Conservation (phyloP, 306 rosid species). For the Pterocarpus macrocarpus region DNA sequence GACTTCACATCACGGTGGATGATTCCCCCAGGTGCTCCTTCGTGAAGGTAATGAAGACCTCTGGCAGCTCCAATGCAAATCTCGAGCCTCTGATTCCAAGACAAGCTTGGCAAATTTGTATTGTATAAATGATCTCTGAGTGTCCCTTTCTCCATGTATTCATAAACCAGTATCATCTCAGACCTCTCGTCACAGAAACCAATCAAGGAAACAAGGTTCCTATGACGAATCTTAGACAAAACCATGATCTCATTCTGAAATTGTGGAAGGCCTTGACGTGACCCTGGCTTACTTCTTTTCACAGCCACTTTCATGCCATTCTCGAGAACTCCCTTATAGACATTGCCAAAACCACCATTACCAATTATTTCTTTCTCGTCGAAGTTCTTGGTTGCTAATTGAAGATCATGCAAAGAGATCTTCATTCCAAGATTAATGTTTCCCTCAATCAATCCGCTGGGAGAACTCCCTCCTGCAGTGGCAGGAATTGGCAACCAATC, state of each 20-base stretch:
- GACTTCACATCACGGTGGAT: constrained; percentile 82
- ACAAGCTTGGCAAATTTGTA: constrained; percentile 54
- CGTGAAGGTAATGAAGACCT: constrained; percentile 84
- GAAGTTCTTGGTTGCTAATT: constrained; percentile 57
- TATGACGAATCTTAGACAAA: constrained; percentile 76
- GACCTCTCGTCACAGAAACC: constrained; percentile 72
- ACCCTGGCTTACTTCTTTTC: constrained; percentile 46
- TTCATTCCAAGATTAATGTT: too few species aligned
- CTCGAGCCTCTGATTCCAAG: constrained; percentile 65
- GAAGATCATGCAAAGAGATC: not conserved
- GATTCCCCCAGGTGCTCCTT: constrained; percentile 70
- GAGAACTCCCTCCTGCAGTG: too few species aligned
- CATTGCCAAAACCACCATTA: not conserved
- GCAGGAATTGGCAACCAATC: too few species aligned
- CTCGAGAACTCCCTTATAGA: constrained; percentile 69
- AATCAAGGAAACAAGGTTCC: constrained; percentile 75
- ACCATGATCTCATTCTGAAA: constrained; percentile 44
- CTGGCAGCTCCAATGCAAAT: constrained; percentile 57
- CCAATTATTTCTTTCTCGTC: too few species aligned
- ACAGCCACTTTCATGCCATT: constrained; percentile 73
- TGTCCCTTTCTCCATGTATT: constrained; percentile 51
- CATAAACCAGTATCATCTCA: constrained; percentile 66
- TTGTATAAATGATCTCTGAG: constrained; percentile 66
- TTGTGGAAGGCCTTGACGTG: too few species aligned
- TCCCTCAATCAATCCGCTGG: too few species aligned